Percentiles rank a stretch among this genome's conserved stretches.
These are phyloP conservation scores for Aspergillus terreus DNA, from an alignment of 2,329 filamentous ascomycete genomes.

Conservation along the genomic window DNA sequence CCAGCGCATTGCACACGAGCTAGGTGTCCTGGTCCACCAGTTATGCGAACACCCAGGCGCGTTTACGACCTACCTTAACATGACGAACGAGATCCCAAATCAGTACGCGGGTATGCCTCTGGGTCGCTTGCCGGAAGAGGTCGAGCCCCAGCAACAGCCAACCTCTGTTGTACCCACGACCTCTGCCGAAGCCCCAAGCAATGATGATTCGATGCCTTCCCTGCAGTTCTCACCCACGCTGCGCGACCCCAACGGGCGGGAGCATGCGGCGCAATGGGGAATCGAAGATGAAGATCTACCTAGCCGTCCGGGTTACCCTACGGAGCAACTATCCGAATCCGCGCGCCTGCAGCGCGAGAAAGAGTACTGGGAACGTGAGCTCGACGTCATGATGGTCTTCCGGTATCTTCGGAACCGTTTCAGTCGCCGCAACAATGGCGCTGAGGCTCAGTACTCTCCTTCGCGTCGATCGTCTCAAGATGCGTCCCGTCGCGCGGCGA, in stretches of 20 bases:
- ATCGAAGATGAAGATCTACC: constrained; percentile 57
- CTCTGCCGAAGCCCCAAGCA: constrained; percentile 18
- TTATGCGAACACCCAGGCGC: constrained; percentile 83
- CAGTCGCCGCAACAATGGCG: constrained; percentile 44
- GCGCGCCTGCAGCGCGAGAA: constrained; percentile 50
- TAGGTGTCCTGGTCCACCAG: constrained; percentile 78
- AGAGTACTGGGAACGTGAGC: constrained; percentile 89
- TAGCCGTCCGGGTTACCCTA: constrained; percentile 5
- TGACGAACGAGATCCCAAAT: constrained; percentile 58
- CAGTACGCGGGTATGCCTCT: constrained; percentile 76
- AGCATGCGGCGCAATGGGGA: constrained; percentile 61
- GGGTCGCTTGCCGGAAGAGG: constrained; percentile 24
- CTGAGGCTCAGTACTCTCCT: constrained; percentile 29
- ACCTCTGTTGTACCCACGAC: constrained; percentile 11
- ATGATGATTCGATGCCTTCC: constrained; percentile 28
- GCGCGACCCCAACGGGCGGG: constrained; percentile 32
- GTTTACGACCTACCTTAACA: constrained; percentile 73
- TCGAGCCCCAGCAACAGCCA: constrained; percentile 11
- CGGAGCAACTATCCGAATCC: constrained; percentile 32
- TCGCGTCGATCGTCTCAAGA: constrained; percentile 54
- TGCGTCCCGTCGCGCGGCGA: constrained; percentile 70
- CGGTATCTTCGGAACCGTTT: constrained; percentile 78
- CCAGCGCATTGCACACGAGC: constrained; percentile 79
- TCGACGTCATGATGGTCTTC: constrained; percentile 90
- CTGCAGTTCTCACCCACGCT: constrained; percentile 52